Evolutionary conservation across 352 stramenopile species (phyloP).

Genomic region (Hyaloperonospora arabidopsidis): DNA sequence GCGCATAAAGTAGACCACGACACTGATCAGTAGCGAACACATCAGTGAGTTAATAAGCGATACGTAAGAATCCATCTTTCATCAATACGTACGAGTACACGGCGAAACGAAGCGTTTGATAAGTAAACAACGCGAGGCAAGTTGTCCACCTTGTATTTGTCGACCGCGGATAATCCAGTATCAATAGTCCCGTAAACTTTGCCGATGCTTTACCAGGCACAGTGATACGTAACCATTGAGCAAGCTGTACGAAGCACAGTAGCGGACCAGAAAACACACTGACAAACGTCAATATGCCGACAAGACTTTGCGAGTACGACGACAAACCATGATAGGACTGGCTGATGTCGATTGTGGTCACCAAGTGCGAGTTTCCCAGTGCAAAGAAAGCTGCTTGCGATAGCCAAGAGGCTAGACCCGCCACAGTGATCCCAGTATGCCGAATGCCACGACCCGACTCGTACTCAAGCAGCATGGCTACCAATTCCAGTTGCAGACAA

Average conservation of each 20-base stretch:
- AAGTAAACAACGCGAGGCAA: constrained; percentile 36
- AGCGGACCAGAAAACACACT: constrained; percentile 70
- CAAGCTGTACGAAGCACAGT: constrained; percentile 43
- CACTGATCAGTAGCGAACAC: constrained; percentile 20
- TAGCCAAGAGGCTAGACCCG: constrained; percentile 37
- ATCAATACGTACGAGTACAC: constrained; percentile 49
- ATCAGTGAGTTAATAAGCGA: constrained; percentile 7
- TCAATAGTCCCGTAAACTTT: neutral
- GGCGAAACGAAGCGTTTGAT: constrained; percentile 52
- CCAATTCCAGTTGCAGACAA: constrained; percentile 35
- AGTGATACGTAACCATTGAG: constrained; percentile 31
- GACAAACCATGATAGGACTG: constrained; percentile 78
- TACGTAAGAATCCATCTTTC: neutral
- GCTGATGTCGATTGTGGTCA: constrained; percentile 86
- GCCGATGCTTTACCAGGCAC: constrained; percentile 2
- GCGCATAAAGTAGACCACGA: constrained; percentile 82
- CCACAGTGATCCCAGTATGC: constrained; percentile 14
- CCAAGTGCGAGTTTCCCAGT: constrained; percentile 83
- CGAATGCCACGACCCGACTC: constrained; percentile 3
- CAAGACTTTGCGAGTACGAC: constrained; percentile 75
- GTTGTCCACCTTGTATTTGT: constrained; percentile 7
- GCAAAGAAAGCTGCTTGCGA: constrained; percentile 74
- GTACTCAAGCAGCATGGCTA: constrained; percentile 19
- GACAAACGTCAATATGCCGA: constrained; percentile 65
- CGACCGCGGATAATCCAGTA: neutral